A percentile compares a stretch with the other conserved stretches of the same genome.
These are phyloP conservation scores for Skeletonema tropicum DNA, from an alignment of 108 stramenopile species.

Conservation along the genomic window DNA sequence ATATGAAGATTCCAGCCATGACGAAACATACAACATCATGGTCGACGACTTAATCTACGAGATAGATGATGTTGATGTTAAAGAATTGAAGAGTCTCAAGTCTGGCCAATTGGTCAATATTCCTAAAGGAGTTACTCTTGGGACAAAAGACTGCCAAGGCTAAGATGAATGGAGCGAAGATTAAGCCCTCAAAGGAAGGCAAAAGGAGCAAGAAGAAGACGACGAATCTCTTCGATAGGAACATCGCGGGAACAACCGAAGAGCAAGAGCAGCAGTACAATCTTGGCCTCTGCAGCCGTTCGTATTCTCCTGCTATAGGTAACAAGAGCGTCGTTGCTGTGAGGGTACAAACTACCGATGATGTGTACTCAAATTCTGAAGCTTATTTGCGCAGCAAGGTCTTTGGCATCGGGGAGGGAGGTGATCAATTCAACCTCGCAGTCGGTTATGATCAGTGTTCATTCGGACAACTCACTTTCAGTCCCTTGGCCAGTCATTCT, in stretches of 20 bases:
- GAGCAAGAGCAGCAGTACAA: neutral
- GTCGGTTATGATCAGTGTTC: slow-evolving; percentile 40
- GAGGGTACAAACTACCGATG: slow-evolving; percentile 32
- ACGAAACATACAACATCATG: neutral
- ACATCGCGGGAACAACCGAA: neutral
- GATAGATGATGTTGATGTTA: neutral
- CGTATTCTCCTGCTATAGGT: neutral
- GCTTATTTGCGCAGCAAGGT: neutral
- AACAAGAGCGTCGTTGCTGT: slow-evolving; percentile 31
- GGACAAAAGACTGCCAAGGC: neutral
- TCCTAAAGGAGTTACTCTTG: neutral
- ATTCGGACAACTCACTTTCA: slow-evolving; percentile 26
- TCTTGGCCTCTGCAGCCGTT: neutral
- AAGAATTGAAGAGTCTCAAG: neutral
- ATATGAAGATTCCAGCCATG: neutral
- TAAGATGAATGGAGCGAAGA: neutral
- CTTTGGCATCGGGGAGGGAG: neutral
- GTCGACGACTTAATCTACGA: neutral
- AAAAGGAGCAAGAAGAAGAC: neutral
- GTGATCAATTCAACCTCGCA: slow-evolving; percentile 17
- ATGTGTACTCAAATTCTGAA: neutral
- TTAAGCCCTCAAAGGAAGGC: neutral
- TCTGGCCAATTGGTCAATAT: neutral
- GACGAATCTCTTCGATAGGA: neutral
- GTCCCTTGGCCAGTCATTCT: neutral